A percentile compares a stretch with the other conserved stretches of the same genome.
These are phyloP conservation scores for Boletus reticuloceps DNA, from an alignment of 768 basidiomycete genomes.

Conservation along the genomic window DNA sequence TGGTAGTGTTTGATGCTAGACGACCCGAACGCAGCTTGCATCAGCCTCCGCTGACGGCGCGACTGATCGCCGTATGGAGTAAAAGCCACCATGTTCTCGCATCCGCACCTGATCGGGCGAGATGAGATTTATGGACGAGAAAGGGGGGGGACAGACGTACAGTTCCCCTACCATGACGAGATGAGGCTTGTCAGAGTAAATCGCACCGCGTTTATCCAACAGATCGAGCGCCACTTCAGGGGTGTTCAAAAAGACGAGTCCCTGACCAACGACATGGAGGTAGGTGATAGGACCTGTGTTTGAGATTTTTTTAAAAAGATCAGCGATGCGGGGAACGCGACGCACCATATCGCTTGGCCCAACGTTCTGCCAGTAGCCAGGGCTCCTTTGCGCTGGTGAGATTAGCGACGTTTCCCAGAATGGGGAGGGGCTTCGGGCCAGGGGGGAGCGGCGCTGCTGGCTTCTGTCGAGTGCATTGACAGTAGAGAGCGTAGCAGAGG, in stretches of 20 bases:
- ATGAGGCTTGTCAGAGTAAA: slow-evolving; percentile 73
- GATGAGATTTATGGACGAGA: background rate
- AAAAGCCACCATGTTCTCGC: slow-evolving; percentile 72
- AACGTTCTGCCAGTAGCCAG: slow-evolving; percentile 59
- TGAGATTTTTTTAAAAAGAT: background rate
- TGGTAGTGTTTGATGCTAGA: slow-evolving; percentile 54
- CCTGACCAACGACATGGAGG: slow-evolving; percentile 62
- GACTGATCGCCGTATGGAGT: slow-evolving; percentile 61
- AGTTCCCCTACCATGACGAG: slow-evolving; percentile 71
- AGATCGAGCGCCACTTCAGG: slow-evolving; percentile 58
- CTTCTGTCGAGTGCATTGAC: slow-evolving; percentile 10
- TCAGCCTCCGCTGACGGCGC: slow-evolving; percentile 63
- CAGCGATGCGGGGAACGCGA: background rate
- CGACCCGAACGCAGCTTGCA: slow-evolving; percentile 60
- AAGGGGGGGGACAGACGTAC: slow-evolving; percentile 37
- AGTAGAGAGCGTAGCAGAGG: slow-evolving; percentile 18
- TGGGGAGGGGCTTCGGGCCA: slow-evolving; percentile 63
- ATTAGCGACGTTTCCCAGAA: slow-evolving; percentile 64
- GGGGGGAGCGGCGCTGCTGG: slow-evolving; percentile 50
- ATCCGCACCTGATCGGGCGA: slow-evolving; percentile 43
- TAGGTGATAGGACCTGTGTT: slow-evolving; percentile 56
- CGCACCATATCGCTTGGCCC: slow-evolving; percentile 66
- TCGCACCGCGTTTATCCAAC: slow-evolving; percentile 65
- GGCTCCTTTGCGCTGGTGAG: slow-evolving; percentile 54
- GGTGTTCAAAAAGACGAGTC: slow-evolving; percentile 65